A percentile compares a stretch with the other conserved stretches of the same genome.
phyloP scores from a whole-genome alignment of 306 rosid genomes.

The apple (Malus domestica) region DNA sequence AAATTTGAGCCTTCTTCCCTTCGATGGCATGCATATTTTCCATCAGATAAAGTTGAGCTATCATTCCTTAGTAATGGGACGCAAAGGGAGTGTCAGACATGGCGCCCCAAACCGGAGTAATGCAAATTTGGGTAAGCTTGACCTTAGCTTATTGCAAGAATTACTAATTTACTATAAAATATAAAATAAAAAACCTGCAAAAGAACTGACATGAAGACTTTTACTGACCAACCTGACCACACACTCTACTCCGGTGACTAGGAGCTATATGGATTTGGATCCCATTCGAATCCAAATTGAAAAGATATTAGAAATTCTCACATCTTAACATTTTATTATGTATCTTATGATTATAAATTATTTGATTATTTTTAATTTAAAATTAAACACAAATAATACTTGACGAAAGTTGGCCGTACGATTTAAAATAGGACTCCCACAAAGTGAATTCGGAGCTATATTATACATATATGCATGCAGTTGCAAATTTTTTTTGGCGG shows the following conservation, averaged over 20 bases:
- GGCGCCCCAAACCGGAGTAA: not conserved
- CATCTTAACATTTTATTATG: no score
- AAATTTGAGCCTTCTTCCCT: not conserved
- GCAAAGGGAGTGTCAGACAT: not conserved
- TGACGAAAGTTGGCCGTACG: no score
- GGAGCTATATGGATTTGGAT: no score
- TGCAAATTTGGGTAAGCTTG: not conserved
- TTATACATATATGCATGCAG: no score
- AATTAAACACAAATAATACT: no score
- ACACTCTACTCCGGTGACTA: not conserved
- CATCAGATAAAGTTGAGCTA: not conserved
- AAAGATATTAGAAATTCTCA: rapidly evolving
- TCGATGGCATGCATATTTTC: not conserved
- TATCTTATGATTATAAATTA: rapidly evolving
- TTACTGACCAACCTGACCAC: not conserved
- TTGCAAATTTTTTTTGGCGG: no score
- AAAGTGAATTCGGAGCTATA: no score
- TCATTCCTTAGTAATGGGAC: not conserved
- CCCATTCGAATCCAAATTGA: rapidly evolving
- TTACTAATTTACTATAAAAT: no score
- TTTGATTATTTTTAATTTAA: no score
- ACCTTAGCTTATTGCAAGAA: not conserved
- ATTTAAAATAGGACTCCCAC: no score
- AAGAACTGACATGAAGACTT: not conserved
- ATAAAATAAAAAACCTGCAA: not conserved